Percentiles rank a stretch among this genome's conserved stretches.
These are phyloP conservation scores for Scorias spongiosa DNA, from an alignment of 2,329 filamentous ascomycete species.

Conservation along the genomic window DNA sequence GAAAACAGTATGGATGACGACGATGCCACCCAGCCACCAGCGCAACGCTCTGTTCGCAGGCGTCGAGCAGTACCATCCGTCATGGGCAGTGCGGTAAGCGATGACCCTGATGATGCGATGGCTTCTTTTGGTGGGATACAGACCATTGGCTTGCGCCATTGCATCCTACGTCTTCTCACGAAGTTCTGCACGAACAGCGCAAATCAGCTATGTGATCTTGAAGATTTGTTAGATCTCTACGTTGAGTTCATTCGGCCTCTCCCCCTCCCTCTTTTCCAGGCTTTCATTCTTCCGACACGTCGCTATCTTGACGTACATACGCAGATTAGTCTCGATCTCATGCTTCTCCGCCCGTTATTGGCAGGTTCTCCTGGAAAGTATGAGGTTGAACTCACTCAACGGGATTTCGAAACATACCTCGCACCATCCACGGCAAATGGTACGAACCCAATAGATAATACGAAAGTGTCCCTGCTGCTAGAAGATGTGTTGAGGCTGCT, in stretches of 20 bases:
- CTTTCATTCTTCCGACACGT: conserved; percentile 36
- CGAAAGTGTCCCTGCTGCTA: conserved; percentile 53
- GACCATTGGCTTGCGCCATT: conserved; percentile 46
- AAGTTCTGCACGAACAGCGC: conserved; percentile 23
- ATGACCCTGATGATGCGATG: neutral
- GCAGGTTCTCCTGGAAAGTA: conserved; percentile 25
- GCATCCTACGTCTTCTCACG: conserved; percentile 41
- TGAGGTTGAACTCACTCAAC: conserved; percentile 31
- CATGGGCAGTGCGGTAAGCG: neutral
- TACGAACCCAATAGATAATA: conserved; percentile 49
- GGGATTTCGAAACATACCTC: conserved; percentile 43
- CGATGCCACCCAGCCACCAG: conserved; percentile 1
- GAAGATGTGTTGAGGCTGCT: conserved; percentile 49
- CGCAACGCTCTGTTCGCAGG: conserved; percentile 2
- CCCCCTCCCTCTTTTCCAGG: conserved; percentile 41
- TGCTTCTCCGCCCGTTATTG: conserved; percentile 36
- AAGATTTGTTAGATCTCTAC: conserved; percentile 45
- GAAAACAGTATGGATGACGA: conserved; percentile 1
- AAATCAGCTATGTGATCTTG: conserved; percentile 33
- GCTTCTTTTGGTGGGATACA: conserved; percentile 28
- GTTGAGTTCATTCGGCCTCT: conserved; percentile 43
- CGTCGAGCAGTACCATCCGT: neutral
- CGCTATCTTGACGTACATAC: conserved; percentile 20
- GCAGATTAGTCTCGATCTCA: conserved; percentile 38
- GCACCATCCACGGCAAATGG: conserved; percentile 51